Base-by-base conservation (phyloP, 306 rosid genomes). In the Alnus glutinosa region DNA sequence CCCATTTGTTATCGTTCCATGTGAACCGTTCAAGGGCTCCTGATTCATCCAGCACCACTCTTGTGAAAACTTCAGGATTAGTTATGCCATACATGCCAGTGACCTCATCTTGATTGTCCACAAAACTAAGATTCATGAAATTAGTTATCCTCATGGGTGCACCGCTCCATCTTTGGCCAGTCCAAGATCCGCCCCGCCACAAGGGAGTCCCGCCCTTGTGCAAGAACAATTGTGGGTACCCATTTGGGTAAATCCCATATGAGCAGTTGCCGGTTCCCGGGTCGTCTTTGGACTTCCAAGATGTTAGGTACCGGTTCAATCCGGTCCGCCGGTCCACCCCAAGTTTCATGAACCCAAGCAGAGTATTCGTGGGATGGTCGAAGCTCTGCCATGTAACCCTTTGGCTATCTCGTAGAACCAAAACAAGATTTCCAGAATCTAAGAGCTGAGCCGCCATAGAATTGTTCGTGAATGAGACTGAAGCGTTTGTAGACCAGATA, bases 1-100 rank as follows among this genome's bases (percentile, higher is more conserved):
- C 77, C 96, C 96, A 93, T 34, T 76, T 78, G 1, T 16, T n/a
- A 32, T 59, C 80, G 28, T 59, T 16, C 97, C 92, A 93, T 0
- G 46, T 74, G 49, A 58, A 72, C 37, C 57, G 75, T 36, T 71
- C 76, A 18, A 86, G 1, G 44, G 9, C 36, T 61, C 94, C 92
- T 0, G 77, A 52, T 15, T 76, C 86, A 9, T 85, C 83, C 49
- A 87, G 50, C 3, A 30, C 61, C 23, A 83, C 4, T 42, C 83
- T 46, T 0, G 81, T 2, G 18, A 78, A 12, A 7, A 74, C 1
- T 4, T 83, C 57, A 34, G 85, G 83, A 16, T 68, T 82, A 1
- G 67, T 70, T n/a, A 74, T 39, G 23, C 69, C 13, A 78, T 76
- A 90, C 0, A 30, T 1, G 9, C 86, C 3, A 1, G 70, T 48